A percentile compares a stretch with the other conserved stretches of the same genome.
Evolutionary conservation across 768 basidiomycete genomes (phyloP).

Genomic region (Tubosaeta brunneosetosa): DNA sequence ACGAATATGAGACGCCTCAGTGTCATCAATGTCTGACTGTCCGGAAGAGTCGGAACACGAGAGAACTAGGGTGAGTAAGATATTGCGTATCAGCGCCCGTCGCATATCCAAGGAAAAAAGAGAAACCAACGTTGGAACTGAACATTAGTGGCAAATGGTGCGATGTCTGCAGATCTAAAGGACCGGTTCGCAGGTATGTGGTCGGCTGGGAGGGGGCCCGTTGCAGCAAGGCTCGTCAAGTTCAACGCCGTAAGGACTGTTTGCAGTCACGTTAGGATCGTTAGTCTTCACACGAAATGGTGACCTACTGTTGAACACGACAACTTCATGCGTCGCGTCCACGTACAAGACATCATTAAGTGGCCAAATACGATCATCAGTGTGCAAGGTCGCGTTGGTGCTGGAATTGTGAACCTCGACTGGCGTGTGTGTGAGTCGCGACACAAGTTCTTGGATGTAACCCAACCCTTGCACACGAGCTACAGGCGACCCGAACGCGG

Average conservation of each 20-base stretch:
- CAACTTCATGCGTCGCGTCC: conserved; percentile 90
- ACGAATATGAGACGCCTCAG: conserved; percentile 55
- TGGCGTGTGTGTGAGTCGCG: conserved; percentile 74
- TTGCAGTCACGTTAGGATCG: not conserved
- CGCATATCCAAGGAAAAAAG: not conserved
- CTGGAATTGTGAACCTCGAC: conserved; percentile 71
- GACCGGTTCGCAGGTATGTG: conserved; percentile 62
- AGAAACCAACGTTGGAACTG: conserved; percentile 74
- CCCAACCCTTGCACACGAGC: conserved; percentile 75
- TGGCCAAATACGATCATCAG: conserved; percentile 65
- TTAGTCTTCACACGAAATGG: not conserved
- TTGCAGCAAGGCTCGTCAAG: conserved; percentile 62
- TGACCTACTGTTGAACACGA: conserved; percentile 70
- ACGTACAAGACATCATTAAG: conserved; percentile 72
- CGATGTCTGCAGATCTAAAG: conserved; percentile 71
- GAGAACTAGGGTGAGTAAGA: conserved; percentile 44
- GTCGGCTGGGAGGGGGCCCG: conserved; percentile 72
- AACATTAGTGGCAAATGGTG: conserved; percentile 85
- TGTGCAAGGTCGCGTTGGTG: conserved; percentile 78
- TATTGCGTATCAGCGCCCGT: not conserved
- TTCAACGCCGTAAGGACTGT: conserved; percentile 83
- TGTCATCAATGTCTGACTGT: conserved; percentile 28
- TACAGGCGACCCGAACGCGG: conserved; percentile 78
- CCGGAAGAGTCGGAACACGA: conserved; percentile 38
- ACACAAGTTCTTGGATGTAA: conserved; percentile 77